Base-by-base conservation (phyloP, 352 stramenopile genomes). In the Sclerospora graminicola region DNA sequence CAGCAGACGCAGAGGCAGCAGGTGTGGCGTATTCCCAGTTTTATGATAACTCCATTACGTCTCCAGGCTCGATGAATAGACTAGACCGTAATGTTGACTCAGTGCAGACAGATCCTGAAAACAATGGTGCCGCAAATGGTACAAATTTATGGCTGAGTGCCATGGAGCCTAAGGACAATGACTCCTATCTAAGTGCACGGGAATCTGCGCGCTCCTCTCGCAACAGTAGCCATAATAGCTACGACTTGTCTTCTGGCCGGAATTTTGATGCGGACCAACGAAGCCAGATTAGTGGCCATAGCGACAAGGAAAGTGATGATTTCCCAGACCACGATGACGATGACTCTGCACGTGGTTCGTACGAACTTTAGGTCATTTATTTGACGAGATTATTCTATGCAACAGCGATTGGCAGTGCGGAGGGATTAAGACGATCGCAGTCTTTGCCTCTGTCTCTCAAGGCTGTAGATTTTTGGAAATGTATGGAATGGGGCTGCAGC, bases 131-230 rank as follows among this genome's bases (percentile, higher is more conserved):
- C 13, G 48, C 45, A 27, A 81, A 72, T 42, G 58, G 56, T 53
- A 74, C 69, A 14, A 89, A 86, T 63, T 42, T 86, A 16, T 89
- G 77, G 77, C 55, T 89, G 54, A 89, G 74, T 42, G 77, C 77
- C 11, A 89, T 89, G 77, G 77, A 89, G 46, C 52, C 64, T 39
- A 84, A 84, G 65, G 69, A 83, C 29, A 86, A 86, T 41, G 73
- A 86, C 37, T 84, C 58, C 37, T 86, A 67, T 51, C 41, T 70
- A 48, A 81, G 63, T 14, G 72, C 70, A 2, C 69, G 84, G 27
- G 59, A 82, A 19, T 70, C 63, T 11, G 50, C 58, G 2, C 58
- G 73, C 34, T 72, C 60, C 18, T 56, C 67, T 37, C 55, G 51
- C 45, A 69, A 69, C 47, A 65, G 66, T 51, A 78, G 65, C 42